Conservation (phyloP, 306 rosid genomes). For the Cicer pinnatifidum region DNA sequence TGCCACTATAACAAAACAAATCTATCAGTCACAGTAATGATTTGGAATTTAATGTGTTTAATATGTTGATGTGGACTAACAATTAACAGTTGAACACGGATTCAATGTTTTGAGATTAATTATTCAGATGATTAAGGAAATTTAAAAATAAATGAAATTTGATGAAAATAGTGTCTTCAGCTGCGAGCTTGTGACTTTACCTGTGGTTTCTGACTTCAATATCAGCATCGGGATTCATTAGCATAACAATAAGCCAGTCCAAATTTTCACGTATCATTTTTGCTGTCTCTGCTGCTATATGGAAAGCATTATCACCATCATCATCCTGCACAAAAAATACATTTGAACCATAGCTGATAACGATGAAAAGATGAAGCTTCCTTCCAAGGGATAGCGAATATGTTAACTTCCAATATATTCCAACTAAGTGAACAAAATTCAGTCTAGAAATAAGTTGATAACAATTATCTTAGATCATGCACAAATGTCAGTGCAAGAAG, state of each 20-base stretch:
- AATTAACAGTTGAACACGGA: conserved; percentile 12
- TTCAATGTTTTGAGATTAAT: conserved; percentile 17
- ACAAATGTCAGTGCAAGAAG: conserved; percentile 5
- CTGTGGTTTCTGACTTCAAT: conserved; percentile 93
- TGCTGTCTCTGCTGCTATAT: conserved; percentile 93
- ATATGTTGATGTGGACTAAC: conserved; percentile 20
- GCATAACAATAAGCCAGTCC: conserved; percentile 93
- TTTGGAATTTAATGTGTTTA: conserved; percentile 35
- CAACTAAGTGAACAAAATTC: conserved; percentile 23
- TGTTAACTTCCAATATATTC: conserved; percentile 31
- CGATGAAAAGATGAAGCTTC: background rate
- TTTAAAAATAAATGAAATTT: background rate
- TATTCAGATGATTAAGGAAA: conserved; percentile 17
- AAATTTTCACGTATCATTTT: conserved; percentile 97
- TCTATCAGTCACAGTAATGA: conserved; percentile 27
- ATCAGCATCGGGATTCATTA: conserved; percentile 79
- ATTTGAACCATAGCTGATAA: conserved; percentile 40
- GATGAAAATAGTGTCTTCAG: conserved; percentile 13
- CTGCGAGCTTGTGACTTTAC: conserved; percentile 52
- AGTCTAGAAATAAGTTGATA: conserved; percentile 22
- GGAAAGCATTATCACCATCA: conserved; percentile 96
- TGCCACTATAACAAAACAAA: conserved; percentile 75
- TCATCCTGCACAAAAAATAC: conserved; percentile 67
- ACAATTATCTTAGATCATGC: conserved; percentile 13
- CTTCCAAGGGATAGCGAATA: conserved; percentile 24